Base-by-base conservation (phyloP, 768 basidiomycete species). In the Tricholoma bakamatsutake region DNA sequence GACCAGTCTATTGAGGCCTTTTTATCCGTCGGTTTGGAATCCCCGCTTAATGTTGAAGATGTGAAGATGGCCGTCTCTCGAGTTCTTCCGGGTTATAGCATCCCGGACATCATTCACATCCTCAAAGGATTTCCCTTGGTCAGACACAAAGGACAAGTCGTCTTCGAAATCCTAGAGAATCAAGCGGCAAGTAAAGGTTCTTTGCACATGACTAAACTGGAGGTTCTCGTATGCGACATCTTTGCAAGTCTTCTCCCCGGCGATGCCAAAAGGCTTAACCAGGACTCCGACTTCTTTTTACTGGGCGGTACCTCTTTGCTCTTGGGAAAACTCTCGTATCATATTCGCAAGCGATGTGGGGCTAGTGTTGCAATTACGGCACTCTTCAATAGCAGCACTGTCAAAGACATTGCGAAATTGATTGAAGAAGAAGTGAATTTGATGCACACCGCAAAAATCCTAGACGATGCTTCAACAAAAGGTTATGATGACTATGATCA, bases 291-390 rank as follows among this genome's bases (percentile, higher is more conserved):
- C 54, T 77, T 77, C 60, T 77, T 77, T 60, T 56, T 76, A 0
- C 61, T 77, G 27, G 76, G 76, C 33, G 76, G 76, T n/a, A 76
- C 70, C 58, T 78, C 77, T 3, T 63, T 78, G 1, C 67, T 78
- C 9, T 70, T 78, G 11, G 78, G 78, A n/a, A 72, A 77, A 47
- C 70, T 79, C 11, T 67, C 72, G 17, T 69, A 77, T 55, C 64
- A 66, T 39, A 66, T 78, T 45, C 72, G 77, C 7, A 71, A 73
- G 54, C 70, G 67, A 56, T 70, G 69, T 21, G 73, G 73, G 21
- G 70, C 67, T 30, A 69, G 62, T 35, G 49, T 79, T 28, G 67
- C 65, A n/a, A 70, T 78, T 21, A 62, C 75, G 3, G 62, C 69
- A 21, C 62, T 79, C 4, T 78, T 78, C 61, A 67, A 71, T 10